These are phyloP conservation scores for Cytospora piceae DNA, from an alignment of 2,329 filamentous ascomycete species.

Conservation along the genomic window DNA sequence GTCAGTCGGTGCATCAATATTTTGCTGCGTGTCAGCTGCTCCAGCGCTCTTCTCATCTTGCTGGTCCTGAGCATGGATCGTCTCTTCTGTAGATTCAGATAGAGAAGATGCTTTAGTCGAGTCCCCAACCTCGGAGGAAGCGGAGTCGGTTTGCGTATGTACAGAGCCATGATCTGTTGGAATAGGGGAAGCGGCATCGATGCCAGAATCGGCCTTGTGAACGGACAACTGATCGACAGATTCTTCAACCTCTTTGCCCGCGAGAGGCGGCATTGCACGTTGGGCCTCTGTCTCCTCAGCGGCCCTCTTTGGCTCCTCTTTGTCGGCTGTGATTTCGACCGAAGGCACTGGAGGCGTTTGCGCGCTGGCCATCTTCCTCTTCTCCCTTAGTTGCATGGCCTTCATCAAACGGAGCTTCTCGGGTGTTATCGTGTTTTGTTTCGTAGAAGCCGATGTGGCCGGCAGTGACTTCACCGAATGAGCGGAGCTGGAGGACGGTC, in stretches of 20 bases:
- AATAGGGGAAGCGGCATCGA: slow-evolving; percentile 54
- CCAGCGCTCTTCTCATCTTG: slow-evolving; percentile 33
- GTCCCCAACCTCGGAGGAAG: slow-evolving; percentile 58
- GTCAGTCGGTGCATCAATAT: slow-evolving; percentile 22
- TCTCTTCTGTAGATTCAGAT: slow-evolving; percentile 66
- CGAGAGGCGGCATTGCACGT: background rate
- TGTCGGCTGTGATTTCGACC: slow-evolving; percentile 33
- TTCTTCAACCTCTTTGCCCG: slow-evolving; percentile 34
- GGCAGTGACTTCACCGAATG: slow-evolving; percentile 46
- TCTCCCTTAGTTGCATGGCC: slow-evolving; percentile 86
- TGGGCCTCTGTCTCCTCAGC: slow-evolving; percentile 32
- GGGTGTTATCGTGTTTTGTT: slow-evolving; percentile 66
- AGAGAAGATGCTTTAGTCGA: slow-evolving; percentile 68
- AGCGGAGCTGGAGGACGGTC: slow-evolving; percentile 51
- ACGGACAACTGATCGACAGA: slow-evolving; percentile 42
- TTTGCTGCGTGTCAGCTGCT: slow-evolving; percentile 22
- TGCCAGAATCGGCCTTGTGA: slow-evolving; percentile 58
- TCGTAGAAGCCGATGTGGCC: slow-evolving; percentile 40
- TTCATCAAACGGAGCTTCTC: slow-evolving; percentile 95
- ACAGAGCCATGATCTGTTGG: slow-evolving; percentile 53
- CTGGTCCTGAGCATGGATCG: slow-evolving; percentile 48
- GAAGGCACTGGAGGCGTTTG: slow-evolving; percentile 35
- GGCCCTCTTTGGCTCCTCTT: slow-evolving; percentile 44
- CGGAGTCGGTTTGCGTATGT: slow-evolving; percentile 57
- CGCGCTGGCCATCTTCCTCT: slow-evolving; percentile 61